These are phyloP conservation scores for Aspergillus pseudonomiae DNA, from an alignment of 2,329 filamentous ascomycete genomes.

Conservation along the genomic window DNA sequence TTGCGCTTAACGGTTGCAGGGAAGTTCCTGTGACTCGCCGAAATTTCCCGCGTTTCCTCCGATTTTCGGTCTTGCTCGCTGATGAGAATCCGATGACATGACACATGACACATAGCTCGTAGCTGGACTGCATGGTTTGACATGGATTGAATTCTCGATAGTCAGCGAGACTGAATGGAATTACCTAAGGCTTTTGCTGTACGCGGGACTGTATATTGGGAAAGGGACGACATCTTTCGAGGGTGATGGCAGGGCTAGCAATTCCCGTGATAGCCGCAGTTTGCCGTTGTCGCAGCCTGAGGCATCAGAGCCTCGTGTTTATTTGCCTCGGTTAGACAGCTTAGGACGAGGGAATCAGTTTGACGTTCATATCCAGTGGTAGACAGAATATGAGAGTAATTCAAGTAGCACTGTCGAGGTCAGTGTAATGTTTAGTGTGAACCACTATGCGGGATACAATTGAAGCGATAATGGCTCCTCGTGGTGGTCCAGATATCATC, in stretches of 20 bases:
- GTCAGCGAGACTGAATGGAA: too few species aligned
- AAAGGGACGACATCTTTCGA: neutral
- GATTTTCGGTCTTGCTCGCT: neutral
- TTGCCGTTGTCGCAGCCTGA: neutral
- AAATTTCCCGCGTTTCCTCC: neutral
- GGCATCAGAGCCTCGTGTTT: neutral
- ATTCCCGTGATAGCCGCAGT: neutral
- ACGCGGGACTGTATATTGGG: too few species aligned
- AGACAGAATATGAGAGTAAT: neutral
- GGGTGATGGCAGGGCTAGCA: neutral
- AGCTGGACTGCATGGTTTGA: neutral
- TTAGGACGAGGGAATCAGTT: neutral
- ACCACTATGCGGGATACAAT: neutral
- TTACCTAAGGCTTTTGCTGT: too few species aligned
- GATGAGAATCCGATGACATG: neutral
- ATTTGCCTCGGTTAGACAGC: neutral
- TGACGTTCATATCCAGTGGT: neutral
- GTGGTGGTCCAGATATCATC: neutral
- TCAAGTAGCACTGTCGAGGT: neutral
- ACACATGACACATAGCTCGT: neutral
- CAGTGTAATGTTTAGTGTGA: fast-evolving
- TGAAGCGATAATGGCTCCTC: neutral
- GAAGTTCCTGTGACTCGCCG: neutral
- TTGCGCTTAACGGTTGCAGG: conserved; percentile 6
- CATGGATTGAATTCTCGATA: neutral